Evolutionary conservation across 331 rosid species (phyloP), one percentile per base, ranked within the genome.

Genomic region (Quercus phellos): DNA sequence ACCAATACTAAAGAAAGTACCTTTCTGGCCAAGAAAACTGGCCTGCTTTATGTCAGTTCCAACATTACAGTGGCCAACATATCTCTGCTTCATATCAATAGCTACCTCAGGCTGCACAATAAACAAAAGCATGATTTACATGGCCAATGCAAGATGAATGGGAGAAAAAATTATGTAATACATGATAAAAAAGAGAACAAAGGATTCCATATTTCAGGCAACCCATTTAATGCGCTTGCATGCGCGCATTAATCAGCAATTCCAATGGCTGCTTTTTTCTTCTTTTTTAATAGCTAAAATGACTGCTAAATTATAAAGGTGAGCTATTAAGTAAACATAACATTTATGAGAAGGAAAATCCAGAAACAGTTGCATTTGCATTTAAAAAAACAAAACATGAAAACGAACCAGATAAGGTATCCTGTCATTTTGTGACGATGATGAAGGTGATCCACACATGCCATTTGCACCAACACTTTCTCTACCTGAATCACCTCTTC

Each of bases 21-120:
- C 99, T 91, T 86, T 90, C 83, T 87, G 97, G 76, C 99, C 99
- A 72, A 95, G 98, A 89, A 95, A 95, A 85, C 75, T 95, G 76
- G 99, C 98, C 78, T 95, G 99, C 74, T 95, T 95, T 79, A 95
- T 95, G 83, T 95, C 99, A 72, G 99, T 95, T 79, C 99, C 99
- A 77, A 90, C 84, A 79, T 95, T 95, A 81, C 98, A 93, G 73
- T 95, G 99, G 68, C 99, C 99, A 78, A 87, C 83, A 81, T 82
- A 95, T 90, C 99, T 95, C 76, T 79, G 95, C 82, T 91, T 90
- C 99, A 95, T 90, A 85, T 95, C 99, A 88, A 95, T 81, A 64
- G 74, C 96, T 42, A 90, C 84, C 80, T 88, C 94, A 5, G 99
- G 92, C 99, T 95, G 94, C 91, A 88, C 56, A 54, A 77, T 50